phyloP scores from a whole-genome alignment of 2,329 filamentous ascomycete species.

The Trichoderma sp. region DNA sequence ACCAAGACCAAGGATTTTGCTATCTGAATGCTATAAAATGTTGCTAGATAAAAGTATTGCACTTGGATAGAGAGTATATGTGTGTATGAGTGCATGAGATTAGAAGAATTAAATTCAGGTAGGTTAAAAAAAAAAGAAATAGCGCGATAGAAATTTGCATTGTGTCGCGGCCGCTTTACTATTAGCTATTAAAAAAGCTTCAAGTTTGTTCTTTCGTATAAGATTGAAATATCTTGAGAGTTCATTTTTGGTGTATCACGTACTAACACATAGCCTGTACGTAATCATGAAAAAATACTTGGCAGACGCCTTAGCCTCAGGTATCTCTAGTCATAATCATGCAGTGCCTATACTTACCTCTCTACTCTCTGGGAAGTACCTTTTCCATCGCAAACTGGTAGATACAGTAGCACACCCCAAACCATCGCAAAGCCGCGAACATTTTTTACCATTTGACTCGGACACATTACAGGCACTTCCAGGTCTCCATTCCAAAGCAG shows the following conservation, averaged over 20 bases:
- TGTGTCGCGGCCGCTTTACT: neutral
- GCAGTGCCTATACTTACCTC: neutral
- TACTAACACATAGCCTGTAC: neutral
- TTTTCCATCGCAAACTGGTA: neutral
- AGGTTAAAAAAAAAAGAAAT: neutral
- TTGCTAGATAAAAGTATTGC: neutral
- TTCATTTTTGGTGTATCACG: neutral
- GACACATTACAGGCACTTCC: neutral
- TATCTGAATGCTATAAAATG: neutral
- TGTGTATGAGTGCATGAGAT: neutral
- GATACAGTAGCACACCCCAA: neutral
- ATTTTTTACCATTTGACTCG: neutral
- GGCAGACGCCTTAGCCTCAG: accelerated
- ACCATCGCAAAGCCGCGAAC: neutral
- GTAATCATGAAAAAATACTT: neutral
- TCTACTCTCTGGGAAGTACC: neutral
- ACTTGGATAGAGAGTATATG: neutral
- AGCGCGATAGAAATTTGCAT: neutral
- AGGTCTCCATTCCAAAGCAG: neutral
- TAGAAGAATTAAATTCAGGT: neutral
- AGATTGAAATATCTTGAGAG: neutral
- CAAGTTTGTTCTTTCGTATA: neutral
- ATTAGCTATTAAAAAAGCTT: neutral
- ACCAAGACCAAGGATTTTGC: neutral
- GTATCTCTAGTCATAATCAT: neutral